Evolutionary conservation across 1,139 yeast species (phyloP), one percentile per base, ranked within the genome.

Genomic region (Kodamaea plutei): DNA sequence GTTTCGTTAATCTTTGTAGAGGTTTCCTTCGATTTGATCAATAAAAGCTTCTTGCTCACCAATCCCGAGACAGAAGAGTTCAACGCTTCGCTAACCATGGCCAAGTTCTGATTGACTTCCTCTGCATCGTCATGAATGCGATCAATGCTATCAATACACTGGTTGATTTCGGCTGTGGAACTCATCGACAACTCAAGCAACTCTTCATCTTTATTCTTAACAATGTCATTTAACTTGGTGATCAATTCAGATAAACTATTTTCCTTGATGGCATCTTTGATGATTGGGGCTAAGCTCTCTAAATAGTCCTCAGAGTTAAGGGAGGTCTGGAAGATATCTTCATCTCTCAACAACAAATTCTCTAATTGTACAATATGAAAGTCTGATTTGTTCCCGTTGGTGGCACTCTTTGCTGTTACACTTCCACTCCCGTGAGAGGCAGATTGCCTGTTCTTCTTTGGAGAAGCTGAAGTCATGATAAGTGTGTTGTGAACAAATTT

Each of bases 201-300:
- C 44, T 81, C 87, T 17, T 66, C 69, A 37, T 83, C 88, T 40
- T 80, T 80, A 28, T 68, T 65, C 32, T 64, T 56, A 8, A 79
- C 81, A 26, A 80, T 72, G 12, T 61, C 70, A 34, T 76, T 79
- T 37, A 85, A 61, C 37, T 64, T 70, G 19, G 60, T 65, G 26
- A 82, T 64, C 37, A 85, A 61, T 13, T 71, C 78, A 6, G 77
- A 67, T 19, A 84, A 64, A 0, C 77, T 69, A 41, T 77, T 68
- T 14, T 67, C 58, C 30, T 63, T 63, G 32, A 85, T 58, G n/a
- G 89, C 82, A 13, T 77, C 74, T 45, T 76, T 77, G 38, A 85
- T 69, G n/a, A 84, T 71, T 1, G 94, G 94, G 2, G 88, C 84
- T 37, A 85, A 64, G 54, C 83, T 85, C 43, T 85, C 95, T 25